Evolutionary conservation across 371 early-diverging fungal genomes (phyloP).

Genomic region (Saksenaea vasiformis): DNA sequence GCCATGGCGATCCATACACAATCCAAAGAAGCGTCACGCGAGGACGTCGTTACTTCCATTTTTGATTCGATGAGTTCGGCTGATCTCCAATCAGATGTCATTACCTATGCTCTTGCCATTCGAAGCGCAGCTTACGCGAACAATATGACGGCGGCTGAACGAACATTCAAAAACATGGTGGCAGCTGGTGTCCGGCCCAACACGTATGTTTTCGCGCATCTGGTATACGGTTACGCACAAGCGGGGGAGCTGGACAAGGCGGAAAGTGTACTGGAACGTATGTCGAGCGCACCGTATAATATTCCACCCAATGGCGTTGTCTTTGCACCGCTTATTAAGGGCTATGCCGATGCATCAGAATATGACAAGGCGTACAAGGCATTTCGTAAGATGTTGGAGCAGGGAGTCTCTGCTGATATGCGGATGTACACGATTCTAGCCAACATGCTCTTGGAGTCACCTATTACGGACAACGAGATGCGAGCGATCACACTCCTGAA

Average conservation of each 20-base stretch:
- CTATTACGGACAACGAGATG: constrained; percentile 16
- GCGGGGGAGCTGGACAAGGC: constrained; percentile 34
- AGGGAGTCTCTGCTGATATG: constrained; percentile 29
- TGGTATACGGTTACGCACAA: constrained; percentile 36
- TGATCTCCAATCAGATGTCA: constrained; percentile 24
- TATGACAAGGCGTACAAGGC: constrained; percentile 35
- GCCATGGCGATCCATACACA: constrained; percentile 31
- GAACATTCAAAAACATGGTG: constrained; percentile 31
- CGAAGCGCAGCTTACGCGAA: constrained; percentile 34
- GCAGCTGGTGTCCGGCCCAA: constrained; percentile 35
- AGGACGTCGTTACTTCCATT: not conserved
- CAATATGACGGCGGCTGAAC: constrained; percentile 36
- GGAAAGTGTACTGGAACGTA: constrained; percentile 18
- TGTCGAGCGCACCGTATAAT: constrained; percentile 23
- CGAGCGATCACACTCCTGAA: constrained; percentile 29
- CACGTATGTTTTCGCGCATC: constrained; percentile 37
- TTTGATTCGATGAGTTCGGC: constrained; percentile 14
- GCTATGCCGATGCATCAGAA: constrained; percentile 33
- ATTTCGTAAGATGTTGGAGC: constrained; percentile 39
- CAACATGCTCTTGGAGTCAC: constrained; percentile 31
- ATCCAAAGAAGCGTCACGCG: not conserved
- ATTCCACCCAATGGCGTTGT: constrained; percentile 28
- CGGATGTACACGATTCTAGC: constrained; percentile 42
- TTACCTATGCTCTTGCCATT: constrained; percentile 35
- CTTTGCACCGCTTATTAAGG: constrained; percentile 37